Conservation (phyloP, 192 early-diverging fungal species). For the Backusella australiensis region DNA sequence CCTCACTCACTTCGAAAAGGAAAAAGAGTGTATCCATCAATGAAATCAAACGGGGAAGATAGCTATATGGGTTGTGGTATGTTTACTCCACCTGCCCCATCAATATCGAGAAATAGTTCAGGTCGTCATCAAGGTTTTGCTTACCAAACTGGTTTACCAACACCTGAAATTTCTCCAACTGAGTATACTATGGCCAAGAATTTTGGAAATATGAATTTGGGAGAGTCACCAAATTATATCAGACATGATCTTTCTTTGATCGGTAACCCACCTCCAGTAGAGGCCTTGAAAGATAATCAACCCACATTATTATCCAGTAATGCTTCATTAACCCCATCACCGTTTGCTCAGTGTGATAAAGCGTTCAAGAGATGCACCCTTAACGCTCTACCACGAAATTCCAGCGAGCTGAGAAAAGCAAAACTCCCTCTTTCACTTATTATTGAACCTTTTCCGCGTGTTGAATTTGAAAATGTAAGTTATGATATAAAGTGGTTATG, state of each 20-base stretch:
- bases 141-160: background rate
- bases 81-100: background rate
- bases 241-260: slow-evolving; percentile 37
- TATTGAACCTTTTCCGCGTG: slow-evolving; percentile 66
- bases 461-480: slow-evolving; percentile 66
- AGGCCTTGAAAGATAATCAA: slow-evolving; percentile 38
- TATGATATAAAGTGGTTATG: background rate
- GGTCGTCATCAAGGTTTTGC: background rate
- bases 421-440: slow-evolving; percentile 76
- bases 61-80: background rate
- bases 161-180: background rate
- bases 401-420: slow-evolving; percentile 68
- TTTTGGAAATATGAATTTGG: background rate
- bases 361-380: slow-evolving; percentile 62
- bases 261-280: slow-evolving; percentile 43
- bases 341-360: slow-evolving; percentile 14
- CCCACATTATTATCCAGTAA: slow-evolving; percentile 42
- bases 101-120: background rate
- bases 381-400: slow-evolving; percentile 72
- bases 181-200: background rate
- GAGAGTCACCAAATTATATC: background rate
- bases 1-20: background rate
- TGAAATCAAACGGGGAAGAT: background rate
- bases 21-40: background rate
- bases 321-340: slow-evolving; percentile 12